Base-by-base conservation (phyloP, 2,329 filamentous ascomycete genomes). In the Magnaporthiopsis rhizophila region DNA sequence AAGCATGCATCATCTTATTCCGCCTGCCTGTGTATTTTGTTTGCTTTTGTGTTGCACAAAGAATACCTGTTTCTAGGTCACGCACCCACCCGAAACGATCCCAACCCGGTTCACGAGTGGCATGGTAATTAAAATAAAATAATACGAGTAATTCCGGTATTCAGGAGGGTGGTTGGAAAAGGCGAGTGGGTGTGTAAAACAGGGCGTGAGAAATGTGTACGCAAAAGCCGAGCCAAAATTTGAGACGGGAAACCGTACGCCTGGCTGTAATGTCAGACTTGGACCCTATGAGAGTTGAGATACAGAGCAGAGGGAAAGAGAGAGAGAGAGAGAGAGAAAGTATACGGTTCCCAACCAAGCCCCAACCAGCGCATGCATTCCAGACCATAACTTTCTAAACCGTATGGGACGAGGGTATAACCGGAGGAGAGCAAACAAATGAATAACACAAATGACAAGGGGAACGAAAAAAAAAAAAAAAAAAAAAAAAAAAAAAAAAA, bases 351-450 rank as follows among this genome's bases (percentile, higher is more conserved):
- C 58, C 30, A 11, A n/a, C 58, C 26, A 21, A 30, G 3, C 21
- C 30, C 58, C 21, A n/a, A n/a, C 58, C 58, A 32, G 11, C 58
- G 58, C 58, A n/a, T 60, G 57, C 58, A 34, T n/a, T 53, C 45
- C 45, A n/a, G 45, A 53, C 45, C 45, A 21, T 53, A 53, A n/a
- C 45, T 53, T 53, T 53, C 45, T 53, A 53, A 53, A 53, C 45
- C 45, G 18, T 53, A n/a, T n/a, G 45, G 3, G 45, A 53, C 36
- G n/a, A 59, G 26, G 58, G 58, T 34, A 60, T 34, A 60, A 32
- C 21, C 11, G 26, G 61, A 30, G 24, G 21, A 62, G 11, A 2
- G 58, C 11, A 30, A 34, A 65, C 30, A 65, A 66, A 63, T 64
- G 21, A 64, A 60, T 18, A 65, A 66, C 11, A 34, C 7, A 11